Conservation (phyloP, 192 early-diverging fungal genomes). For the Paraglomus occultum region DNA sequence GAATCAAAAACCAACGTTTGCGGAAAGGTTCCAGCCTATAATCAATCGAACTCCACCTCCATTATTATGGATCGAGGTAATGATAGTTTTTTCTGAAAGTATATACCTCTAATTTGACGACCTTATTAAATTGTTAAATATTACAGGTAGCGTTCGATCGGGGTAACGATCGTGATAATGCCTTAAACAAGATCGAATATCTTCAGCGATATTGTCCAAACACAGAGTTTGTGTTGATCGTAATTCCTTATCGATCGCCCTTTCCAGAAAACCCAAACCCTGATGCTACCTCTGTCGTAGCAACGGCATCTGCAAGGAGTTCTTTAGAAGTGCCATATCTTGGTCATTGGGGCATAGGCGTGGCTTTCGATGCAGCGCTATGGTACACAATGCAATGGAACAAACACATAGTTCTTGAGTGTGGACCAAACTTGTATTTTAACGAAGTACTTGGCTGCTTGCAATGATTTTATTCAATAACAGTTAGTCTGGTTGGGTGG, state of each 20-base stretch:
- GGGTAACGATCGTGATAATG: slow-evolving; percentile 14
- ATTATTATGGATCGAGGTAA: slow-evolving; percentile 20
- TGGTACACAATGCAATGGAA: slow-evolving; percentile 25
- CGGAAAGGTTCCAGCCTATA: background rate
- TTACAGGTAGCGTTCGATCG: slow-evolving; percentile 12
- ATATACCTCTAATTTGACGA: slow-evolving; percentile 3
- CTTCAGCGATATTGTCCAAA: slow-evolving; percentile 13
- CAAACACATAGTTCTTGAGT: slow-evolving; percentile 7
- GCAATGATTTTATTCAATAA: too few species aligned
- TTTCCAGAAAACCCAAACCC: slow-evolving; percentile 13
- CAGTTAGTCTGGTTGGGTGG: too few species aligned
- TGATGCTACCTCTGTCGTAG: background rate
- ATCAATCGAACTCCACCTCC: slow-evolving; percentile 8
- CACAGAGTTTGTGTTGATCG: slow-evolving; percentile 19
- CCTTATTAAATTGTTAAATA: slow-evolving; percentile 19
- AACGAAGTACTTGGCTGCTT: slow-evolving; percentile 4
- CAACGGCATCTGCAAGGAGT: background rate
- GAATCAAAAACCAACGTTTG: slow-evolving; percentile 1
- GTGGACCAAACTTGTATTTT: slow-evolving; percentile 4
- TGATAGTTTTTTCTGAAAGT: background rate
- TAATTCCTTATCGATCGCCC: background rate
- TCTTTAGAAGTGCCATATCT: slow-evolving; percentile 16
- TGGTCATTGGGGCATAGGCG: slow-evolving; percentile 1
- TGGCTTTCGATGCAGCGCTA: background rate
- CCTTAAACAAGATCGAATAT: slow-evolving; percentile 10